These are phyloP conservation scores for Globisporangium nodosum DNA, from an alignment of 352 stramenopile genomes.

Conservation along the genomic window DNA sequence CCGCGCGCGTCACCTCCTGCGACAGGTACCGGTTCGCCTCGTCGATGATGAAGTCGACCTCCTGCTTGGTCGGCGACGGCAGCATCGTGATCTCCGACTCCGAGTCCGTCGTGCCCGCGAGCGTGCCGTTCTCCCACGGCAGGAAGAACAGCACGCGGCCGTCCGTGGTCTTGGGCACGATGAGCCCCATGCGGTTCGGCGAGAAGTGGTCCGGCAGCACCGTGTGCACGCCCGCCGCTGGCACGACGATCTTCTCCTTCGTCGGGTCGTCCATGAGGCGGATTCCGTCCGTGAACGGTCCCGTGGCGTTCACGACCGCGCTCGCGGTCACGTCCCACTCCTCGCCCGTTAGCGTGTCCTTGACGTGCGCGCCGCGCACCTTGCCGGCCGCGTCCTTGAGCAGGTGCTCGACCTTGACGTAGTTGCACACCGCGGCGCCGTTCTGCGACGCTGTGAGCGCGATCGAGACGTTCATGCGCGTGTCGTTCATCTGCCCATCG, in stretches of 20 bases:
- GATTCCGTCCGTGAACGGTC: slow-evolving; percentile 90
- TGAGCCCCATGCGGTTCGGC: slow-evolving; percentile 92
- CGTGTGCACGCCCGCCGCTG: slow-evolving; percentile 92
- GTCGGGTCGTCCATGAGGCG: slow-evolving; percentile 91
- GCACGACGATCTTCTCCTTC: slow-evolving; percentile 89
- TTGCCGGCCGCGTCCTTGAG: slow-evolving; percentile 87
- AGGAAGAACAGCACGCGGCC: slow-evolving; percentile 94
- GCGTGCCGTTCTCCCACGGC: slow-evolving; percentile 92
- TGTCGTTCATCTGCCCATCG: slow-evolving; percentile 93
- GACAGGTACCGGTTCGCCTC: slow-evolving; percentile 90
- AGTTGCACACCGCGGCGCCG: slow-evolving; percentile 90
- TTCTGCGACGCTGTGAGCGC: slow-evolving; percentile 92
- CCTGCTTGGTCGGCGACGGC: slow-evolving; percentile 87
- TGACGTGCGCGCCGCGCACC: slow-evolving; percentile 81
- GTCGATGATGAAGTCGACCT: slow-evolving; percentile 95
- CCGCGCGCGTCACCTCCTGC: slow-evolving; percentile 82
- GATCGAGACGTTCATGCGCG: slow-evolving; percentile 92
- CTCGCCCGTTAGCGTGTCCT: slow-evolving; percentile 86
- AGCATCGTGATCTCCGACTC: slow-evolving; percentile 93
- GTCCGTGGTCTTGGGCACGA: slow-evolving; percentile 95
- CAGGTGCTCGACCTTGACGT: slow-evolving; percentile 84
- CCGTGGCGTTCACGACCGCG: slow-evolving; percentile 93
- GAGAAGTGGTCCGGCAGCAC: slow-evolving; percentile 95
- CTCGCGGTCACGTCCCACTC: slow-evolving; percentile 88
- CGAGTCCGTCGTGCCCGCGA: slow-evolving; percentile 92